Evolutionary conservation across 2,329 filamentous ascomycete species (phyloP).

Genomic region (Pyricularia sp.): DNA sequence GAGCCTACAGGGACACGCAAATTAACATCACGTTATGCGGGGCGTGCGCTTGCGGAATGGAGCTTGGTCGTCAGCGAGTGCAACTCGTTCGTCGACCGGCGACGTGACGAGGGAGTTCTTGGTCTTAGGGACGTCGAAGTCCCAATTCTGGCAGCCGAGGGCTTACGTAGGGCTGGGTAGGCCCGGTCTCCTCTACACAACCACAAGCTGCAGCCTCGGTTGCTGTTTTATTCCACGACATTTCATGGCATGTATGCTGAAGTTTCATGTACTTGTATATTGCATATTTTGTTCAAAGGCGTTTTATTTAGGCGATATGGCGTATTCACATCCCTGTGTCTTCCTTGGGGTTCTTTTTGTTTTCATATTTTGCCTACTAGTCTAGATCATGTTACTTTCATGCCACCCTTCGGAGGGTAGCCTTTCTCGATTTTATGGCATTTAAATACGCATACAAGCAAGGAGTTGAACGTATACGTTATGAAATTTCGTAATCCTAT

Average conservation of each 20-base stretch:
- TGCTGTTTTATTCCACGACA: background rate
- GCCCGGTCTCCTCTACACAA: background rate
- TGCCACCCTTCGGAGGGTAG: background rate
- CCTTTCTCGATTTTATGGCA: background rate
- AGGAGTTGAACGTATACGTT: background rate
- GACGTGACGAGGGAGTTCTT: slow-evolving; percentile 63
- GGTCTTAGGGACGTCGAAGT: slow-evolving; percentile 61
- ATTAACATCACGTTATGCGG: slow-evolving; percentile 50
- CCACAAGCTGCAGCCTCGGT: background rate
- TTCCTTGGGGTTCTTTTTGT: too few relatives aligned
- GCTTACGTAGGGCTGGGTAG: slow-evolving; percentile 27
- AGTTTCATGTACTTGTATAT: background rate
- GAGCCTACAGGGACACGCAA: slow-evolving; percentile 36
- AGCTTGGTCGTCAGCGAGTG: slow-evolving; percentile 64
- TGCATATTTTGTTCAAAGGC: background rate
- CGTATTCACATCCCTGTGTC: background rate
- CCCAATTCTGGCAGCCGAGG: slow-evolving; percentile 54
- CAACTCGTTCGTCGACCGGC: slow-evolving; percentile 71
- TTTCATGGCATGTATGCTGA: background rate
- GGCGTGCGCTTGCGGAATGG: slow-evolving; percentile 73
- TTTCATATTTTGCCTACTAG: background rate
- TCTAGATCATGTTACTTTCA: background rate
- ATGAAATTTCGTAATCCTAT: too few relatives aligned
- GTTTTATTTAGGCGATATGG: background rate
- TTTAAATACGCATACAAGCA: background rate